Percentiles rank a stretch among this genome's conserved stretches.
Evolutionary conservation across 1,284 basidiomycete genomes (phyloP).

Genomic region (Pseudozyma flocculosa): DNA sequence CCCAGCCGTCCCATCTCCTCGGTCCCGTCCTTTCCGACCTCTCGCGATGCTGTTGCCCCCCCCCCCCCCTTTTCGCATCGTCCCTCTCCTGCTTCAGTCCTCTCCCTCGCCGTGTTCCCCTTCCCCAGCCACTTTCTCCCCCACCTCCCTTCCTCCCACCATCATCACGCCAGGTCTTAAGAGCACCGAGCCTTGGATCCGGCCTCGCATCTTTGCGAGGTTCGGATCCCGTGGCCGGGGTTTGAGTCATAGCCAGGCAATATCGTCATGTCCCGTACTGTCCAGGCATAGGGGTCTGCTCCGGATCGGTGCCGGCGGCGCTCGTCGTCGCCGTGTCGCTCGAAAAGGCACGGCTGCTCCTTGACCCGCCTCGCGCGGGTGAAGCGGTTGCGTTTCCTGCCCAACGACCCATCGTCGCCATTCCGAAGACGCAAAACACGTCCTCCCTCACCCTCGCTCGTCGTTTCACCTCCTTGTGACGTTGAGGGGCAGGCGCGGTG

Average conservation of each 20-base stretch:
- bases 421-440: too few relatives aligned
- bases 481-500: too few relatives aligned
- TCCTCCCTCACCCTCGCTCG: too few relatives aligned
- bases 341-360: neutral
- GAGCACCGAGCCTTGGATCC: slow-evolving; percentile 42
- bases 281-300: neutral
- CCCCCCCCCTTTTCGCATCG: too few relatives aligned
- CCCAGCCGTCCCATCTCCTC: too few relatives aligned
- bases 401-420: too few relatives aligned
- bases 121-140: neutral
- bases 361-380: neutral
- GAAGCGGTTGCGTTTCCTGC: neutral
- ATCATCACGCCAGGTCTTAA: slow-evolving; percentile 43
- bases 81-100: neutral
- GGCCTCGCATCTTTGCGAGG: too few relatives aligned
- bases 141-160: neutral
- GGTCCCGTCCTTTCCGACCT: too few relatives aligned
- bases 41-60: too few relatives aligned
- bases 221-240: slow-evolving; percentile 40
- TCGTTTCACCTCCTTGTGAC: too few relatives aligned
- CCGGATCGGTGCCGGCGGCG: neutral
- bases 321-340: neutral
- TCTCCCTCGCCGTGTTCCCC: slow-evolving; percentile 1
- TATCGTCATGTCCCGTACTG: slow-evolving; percentile 9
- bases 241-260: slow-evolving; percentile 47